A percentile compares a stretch with the other conserved stretches of the same genome.
Conservation (phyloP, 164 flowering plant genomes). For the Stephania cephalantha region DNA sequence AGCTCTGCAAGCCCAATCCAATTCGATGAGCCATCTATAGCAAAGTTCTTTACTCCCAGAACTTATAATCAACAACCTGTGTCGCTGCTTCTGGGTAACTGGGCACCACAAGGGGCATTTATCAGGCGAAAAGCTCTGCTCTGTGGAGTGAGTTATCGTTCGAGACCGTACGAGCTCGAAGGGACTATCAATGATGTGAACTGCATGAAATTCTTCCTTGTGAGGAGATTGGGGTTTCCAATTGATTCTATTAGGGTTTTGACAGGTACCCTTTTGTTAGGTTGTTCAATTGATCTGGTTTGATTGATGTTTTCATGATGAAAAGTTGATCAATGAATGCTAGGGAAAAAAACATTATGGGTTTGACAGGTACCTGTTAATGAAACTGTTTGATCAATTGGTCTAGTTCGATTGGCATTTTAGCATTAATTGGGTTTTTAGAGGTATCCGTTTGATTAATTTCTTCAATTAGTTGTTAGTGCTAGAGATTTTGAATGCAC, state of each 20-base stretch:
- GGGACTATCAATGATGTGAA: neutral
- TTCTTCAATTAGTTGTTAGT: too few relatives aligned
- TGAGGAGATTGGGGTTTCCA: neutral
- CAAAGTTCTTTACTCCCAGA: too few relatives aligned
- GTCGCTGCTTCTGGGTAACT: neutral
- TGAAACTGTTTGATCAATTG: too few relatives aligned
- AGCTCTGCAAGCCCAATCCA: neutral
- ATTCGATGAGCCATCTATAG: too few relatives aligned
- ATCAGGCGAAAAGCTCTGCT: neutral
- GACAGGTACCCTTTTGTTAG: neutral
- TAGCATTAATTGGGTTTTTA: too few relatives aligned
- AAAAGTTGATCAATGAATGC: too few relatives aligned
- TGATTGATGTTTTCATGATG: neutral
- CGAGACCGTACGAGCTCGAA: neutral
- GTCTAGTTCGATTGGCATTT: too few relatives aligned
- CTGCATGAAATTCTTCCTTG: constrained; percentile 1
- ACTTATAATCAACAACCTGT: neutral
- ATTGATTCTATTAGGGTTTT: neutral
- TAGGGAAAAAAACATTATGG: too few relatives aligned
- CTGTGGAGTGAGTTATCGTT: constrained; percentile 1
- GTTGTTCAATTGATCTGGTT: neutral
- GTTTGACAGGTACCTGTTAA: too few relatives aligned
- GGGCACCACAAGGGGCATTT: neutral
- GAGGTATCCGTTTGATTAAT: too few relatives aligned
- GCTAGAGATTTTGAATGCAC: too few relatives aligned